A percentile compares a stretch with the other conserved stretches of the same genome.
Evolutionary conservation across 768 basidiomycete species (phyloP).

Genomic region (Lactarius akahatsu): DNA sequence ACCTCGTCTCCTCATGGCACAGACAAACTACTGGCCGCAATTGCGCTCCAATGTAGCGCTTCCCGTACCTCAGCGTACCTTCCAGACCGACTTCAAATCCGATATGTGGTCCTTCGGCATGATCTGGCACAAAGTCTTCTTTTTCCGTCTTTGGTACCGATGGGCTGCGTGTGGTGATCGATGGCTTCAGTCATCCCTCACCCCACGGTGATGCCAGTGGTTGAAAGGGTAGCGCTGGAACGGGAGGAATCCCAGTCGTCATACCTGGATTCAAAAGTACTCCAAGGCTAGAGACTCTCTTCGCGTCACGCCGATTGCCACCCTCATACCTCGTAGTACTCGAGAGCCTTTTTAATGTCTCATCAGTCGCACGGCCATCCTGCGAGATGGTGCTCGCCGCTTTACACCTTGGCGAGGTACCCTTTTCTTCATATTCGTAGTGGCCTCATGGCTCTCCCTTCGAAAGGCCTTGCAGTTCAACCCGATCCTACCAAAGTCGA

Average conservation of each 20-base stretch:
- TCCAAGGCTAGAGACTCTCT: constrained; percentile 49
- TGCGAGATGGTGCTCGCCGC: constrained; percentile 71
- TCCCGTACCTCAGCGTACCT: constrained; percentile 56
- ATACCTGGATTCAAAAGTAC: constrained; percentile 74
- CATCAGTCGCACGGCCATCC: constrained; percentile 59
- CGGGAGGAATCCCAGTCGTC: constrained; percentile 66
- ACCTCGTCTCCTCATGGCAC: constrained; percentile 39
- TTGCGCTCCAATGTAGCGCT: constrained; percentile 43
- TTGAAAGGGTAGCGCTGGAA: constrained; percentile 56
- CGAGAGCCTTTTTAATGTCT: constrained; percentile 64
- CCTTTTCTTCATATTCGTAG: no score
- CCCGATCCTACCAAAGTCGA: constrained; percentile 15
- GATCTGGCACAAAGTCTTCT: constrained; percentile 91
- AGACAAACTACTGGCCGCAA: constrained; percentile 36
- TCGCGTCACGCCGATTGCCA: constrained; percentile 72
- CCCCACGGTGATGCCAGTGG: constrained; percentile 36
- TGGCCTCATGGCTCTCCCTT: no score
- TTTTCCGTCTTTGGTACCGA: constrained; percentile 84
- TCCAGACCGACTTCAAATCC: constrained; percentile 79
- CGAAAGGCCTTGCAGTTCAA: constrained; percentile 17
- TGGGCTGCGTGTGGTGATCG: constrained; percentile 64
- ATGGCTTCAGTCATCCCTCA: constrained; percentile 20
- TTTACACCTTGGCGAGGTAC: constrained; percentile 68
- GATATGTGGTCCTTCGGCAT: constrained; percentile 99
- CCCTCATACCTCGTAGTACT: constrained; percentile 68